Evolutionary conservation across 2,329 filamentous ascomycete species (phyloP).

Genomic region (Herpotrichia juniperi): DNA sequence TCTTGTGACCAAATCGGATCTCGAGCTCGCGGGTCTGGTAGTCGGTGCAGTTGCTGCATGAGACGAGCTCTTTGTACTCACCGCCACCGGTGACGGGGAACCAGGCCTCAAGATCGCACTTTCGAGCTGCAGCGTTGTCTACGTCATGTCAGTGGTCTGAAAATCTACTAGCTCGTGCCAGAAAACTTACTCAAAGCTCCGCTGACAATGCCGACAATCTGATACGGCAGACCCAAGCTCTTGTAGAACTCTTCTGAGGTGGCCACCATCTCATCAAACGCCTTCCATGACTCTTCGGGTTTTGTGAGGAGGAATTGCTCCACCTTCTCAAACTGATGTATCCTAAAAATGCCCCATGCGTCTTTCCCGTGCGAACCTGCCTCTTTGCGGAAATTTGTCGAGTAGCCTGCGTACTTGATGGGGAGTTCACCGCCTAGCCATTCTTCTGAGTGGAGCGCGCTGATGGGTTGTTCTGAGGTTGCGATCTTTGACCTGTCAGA

Average conservation of each 20-base stretch:
- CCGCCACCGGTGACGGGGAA: conserved; percentile 61
- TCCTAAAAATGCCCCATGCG: conserved; percentile 97
- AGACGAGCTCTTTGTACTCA: conserved; percentile 98
- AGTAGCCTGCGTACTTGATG: conserved; percentile 87
- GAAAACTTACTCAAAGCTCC: conserved; percentile 71
- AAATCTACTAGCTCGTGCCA: neutral
- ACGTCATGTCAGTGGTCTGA: neutral
- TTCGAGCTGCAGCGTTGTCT: conserved; percentile 67
- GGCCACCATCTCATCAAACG: conserved; percentile 90
- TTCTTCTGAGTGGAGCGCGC: conserved; percentile 89
- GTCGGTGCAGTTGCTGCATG: conserved; percentile 97
- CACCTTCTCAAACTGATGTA: conserved; percentile 90
- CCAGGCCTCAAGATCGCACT: conserved; percentile 95
- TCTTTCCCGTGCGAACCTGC: conserved; percentile 90
- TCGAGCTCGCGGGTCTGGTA: conserved; percentile 95
- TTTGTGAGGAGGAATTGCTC: conserved; percentile 62
- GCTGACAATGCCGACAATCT: conserved; percentile 93
- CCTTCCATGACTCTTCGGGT: conserved; percentile 84
- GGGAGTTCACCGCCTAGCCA: conserved; percentile 90
- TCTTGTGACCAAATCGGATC: conserved; percentile 91
- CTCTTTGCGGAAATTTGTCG: conserved; percentile 94
- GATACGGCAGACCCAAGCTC: conserved; percentile 86
- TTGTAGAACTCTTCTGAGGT: conserved; percentile 95
- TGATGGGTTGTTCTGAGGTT: conserved; percentile 94
- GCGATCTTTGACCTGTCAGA: conserved; percentile 59